Conservation (phyloP, 148 eudicot genomes). For the Hydrangea macrophylla region DNA sequence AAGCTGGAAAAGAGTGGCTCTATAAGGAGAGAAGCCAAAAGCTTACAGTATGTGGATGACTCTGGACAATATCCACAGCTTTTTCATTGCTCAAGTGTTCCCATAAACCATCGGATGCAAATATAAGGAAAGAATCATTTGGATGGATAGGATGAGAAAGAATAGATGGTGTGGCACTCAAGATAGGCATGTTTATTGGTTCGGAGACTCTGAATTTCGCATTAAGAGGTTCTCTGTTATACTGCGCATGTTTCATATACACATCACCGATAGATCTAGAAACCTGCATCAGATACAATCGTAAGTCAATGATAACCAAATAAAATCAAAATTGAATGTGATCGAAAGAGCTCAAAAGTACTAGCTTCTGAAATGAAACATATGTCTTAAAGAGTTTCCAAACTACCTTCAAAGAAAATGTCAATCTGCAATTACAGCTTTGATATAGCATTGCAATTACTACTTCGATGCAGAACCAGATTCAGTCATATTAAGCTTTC, state of each 20-base stretch:
- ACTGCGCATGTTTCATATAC: slow-evolving; percentile 61
- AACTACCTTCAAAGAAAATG: background rate
- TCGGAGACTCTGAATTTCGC: slow-evolving; percentile 64
- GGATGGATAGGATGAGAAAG: slow-evolving; percentile 50
- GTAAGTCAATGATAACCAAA: background rate
- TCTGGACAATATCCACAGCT: slow-evolving; percentile 76
- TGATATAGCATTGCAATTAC: no score
- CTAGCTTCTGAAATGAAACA: background rate
- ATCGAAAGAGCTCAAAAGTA: background rate
- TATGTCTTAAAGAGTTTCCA: background rate
- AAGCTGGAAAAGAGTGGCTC: background rate
- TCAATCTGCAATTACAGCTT: background rate
- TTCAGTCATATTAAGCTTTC: background rate
- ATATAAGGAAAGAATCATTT: slow-evolving; percentile 60
- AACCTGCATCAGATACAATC: slow-evolving; percentile 43
- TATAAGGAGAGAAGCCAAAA: slow-evolving; percentile 9
- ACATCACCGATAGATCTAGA: slow-evolving; percentile 71
- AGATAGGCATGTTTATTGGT: slow-evolving; percentile 58
- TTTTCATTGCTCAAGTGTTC: slow-evolving; percentile 74
- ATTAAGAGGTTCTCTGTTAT: slow-evolving; percentile 54
- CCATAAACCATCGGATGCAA: slow-evolving; percentile 87
- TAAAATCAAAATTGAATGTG: background rate
- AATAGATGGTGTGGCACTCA: slow-evolving; percentile 60
- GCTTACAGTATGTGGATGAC: slow-evolving; percentile 65
- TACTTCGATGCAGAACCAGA: background rate